Percentiles rank a stretch among this genome's conserved stretches.
These are phyloP conservation scores for Ilex aquifolium DNA, from an alignment of 257 asterid species.

Conservation along the genomic window DNA sequence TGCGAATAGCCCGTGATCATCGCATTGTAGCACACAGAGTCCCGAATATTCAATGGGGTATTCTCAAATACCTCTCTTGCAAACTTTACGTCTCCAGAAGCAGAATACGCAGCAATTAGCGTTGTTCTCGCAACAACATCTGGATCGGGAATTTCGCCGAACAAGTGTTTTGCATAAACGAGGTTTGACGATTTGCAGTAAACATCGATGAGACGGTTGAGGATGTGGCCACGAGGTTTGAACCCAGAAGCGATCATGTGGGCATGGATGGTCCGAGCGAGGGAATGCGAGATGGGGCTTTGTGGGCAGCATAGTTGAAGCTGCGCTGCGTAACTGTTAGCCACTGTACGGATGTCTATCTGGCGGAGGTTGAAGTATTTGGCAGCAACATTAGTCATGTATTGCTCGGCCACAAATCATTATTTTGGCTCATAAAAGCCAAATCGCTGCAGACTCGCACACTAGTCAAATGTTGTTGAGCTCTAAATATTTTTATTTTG, in stretches of 20 bases:
- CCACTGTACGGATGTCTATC: constrained; percentile 1
- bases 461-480: no score
- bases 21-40: constrained; percentile 2
- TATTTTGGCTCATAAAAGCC: background rate
- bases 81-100: background rate
- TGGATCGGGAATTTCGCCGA: background rate
- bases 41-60: background rate
- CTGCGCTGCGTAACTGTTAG: background rate
- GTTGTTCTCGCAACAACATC: background rate
- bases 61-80: background rate
- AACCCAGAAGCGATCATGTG: constrained; percentile 1
- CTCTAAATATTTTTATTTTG: no score
- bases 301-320: background rate
- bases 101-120: background rate
- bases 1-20: constrained; percentile 3
- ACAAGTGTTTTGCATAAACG: background rate
- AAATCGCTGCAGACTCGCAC: no score
- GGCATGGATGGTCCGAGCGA: constrained; percentile 1
- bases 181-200: background rate
- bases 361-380: background rate
- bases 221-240: constrained; percentile 2
- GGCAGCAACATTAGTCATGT: background rate
- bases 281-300: background rate
- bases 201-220: constrained; percentile 1
- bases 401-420: background rate